Conservation (phyloP, 2,329 filamentous ascomycete genomes). For the Beauveria brongniartii region DNA sequence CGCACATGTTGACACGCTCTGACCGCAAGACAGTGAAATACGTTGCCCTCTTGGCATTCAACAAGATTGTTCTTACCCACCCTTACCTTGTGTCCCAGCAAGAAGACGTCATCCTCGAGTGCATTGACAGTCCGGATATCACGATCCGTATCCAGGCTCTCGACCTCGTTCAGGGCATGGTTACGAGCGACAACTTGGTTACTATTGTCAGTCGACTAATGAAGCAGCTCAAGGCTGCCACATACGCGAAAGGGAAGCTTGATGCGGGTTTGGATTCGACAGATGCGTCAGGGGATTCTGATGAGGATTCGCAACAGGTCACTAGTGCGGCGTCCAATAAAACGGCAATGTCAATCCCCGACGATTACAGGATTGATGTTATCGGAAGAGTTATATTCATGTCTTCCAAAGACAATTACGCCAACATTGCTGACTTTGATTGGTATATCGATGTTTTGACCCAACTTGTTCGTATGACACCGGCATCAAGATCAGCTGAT, state of each 20-base stretch:
- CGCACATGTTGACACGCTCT: conserved; percentile 7
- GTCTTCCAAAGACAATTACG: conserved; percentile 84
- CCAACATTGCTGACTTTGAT: conserved; percentile 81
- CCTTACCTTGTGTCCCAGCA: conserved; percentile 83
- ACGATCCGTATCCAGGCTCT: conserved; percentile 90
- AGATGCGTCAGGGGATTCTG: conserved; percentile 37
- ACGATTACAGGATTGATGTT: conserved; percentile 78
- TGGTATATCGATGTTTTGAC: conserved; percentile 93
- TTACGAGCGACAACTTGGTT: conserved; percentile 76
- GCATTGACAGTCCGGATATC: conserved; percentile 91
- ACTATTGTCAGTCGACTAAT: conserved; percentile 80
- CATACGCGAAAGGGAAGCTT: conserved; percentile 40
- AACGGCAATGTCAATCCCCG: conserved; percentile 58
- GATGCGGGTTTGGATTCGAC: conserved; percentile 36
- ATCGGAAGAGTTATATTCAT: conserved; percentile 78
- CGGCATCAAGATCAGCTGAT: conserved; percentile 33
- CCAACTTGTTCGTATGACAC: conserved; percentile 70
- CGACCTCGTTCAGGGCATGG: conserved; percentile 89
- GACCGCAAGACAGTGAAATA: conserved; percentile 67
- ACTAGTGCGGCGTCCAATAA: conserved; percentile 27
- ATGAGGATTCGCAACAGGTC: conserved; percentile 40
- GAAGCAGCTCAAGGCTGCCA: conserved; percentile 68
- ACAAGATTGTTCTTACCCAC: conserved; percentile 85
- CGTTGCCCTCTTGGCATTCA: conserved; percentile 88
- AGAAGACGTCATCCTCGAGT: conserved; percentile 92